Conservation (phyloP, 345 rosid species). For the Citrus reticulata region DNA sequence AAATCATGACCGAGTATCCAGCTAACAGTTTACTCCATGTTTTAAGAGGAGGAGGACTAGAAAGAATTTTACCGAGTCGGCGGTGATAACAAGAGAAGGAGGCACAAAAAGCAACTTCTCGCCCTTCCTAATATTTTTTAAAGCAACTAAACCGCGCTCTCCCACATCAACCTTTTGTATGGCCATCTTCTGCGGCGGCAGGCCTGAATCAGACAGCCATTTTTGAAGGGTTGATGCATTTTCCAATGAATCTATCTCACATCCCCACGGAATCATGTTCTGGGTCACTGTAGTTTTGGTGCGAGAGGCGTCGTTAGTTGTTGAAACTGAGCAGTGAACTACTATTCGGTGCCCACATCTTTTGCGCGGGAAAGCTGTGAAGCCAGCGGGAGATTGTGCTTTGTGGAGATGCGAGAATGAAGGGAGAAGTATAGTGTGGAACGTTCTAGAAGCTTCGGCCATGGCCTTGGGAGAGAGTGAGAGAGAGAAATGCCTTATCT, state of each 20-base stretch:
- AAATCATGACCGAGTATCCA: too few species aligned
- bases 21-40: too few species aligned
- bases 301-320: slow-evolving; percentile 26
- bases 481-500: slow-evolving; percentile 25
- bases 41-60: too few species aligned
- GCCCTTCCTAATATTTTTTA: slow-evolving; percentile 74
- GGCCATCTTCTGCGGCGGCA: slow-evolving; percentile 85
- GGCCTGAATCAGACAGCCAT: slow-evolving; percentile 80
- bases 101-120: slow-evolving; percentile 95
- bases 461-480: slow-evolving; percentile 26
- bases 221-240: slow-evolving; percentile 70
- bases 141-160: slow-evolving; percentile 88
- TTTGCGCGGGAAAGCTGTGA: slow-evolving; percentile 19
- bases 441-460: slow-evolving; percentile 59
- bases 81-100: slow-evolving; percentile 75
- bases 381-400: slow-evolving; percentile 15
- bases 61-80: slow-evolving; percentile 62
- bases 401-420: slow-evolving; percentile 37
- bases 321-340: slow-evolving; percentile 51
- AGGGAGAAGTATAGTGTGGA: slow-evolving; percentile 49
- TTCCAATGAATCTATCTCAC: slow-evolving; percentile 57
- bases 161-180: slow-evolving; percentile 77
- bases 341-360: slow-evolving; percentile 1
- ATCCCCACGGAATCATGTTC: slow-evolving; percentile 58
- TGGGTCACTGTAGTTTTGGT: slow-evolving; percentile 26